Conservation (phyloP, 2,329 filamentous ascomycete species). For the Blastomyces parvus region DNA sequence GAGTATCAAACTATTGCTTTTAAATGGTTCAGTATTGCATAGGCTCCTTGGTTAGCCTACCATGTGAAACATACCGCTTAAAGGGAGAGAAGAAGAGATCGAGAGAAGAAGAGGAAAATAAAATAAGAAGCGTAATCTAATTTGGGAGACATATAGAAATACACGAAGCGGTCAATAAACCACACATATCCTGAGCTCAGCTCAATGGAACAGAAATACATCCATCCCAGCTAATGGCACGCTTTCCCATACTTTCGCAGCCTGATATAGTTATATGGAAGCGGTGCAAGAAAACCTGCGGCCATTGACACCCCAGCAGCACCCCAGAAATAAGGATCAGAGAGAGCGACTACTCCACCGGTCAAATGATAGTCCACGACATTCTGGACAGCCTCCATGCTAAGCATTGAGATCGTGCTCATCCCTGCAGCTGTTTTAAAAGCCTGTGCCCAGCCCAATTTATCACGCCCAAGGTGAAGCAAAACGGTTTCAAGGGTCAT, state of each 20-base stretch:
- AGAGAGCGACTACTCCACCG: constrained; percentile 41
- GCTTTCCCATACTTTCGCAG: constrained; percentile 17
- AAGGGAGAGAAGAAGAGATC: too few species aligned
- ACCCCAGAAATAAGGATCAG: constrained; percentile 43
- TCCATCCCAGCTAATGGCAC: constrained; percentile 13
- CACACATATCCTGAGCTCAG: too few species aligned
- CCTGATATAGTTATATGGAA: constrained; percentile 18
- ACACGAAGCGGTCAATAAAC: too few species aligned
- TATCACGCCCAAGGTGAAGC: constrained; percentile 41
- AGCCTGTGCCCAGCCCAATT: constrained; percentile 40
- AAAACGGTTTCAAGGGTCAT: constrained; percentile 46
- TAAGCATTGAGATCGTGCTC: constrained; percentile 51
- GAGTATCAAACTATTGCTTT: too few species aligned
- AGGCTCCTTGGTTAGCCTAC: too few species aligned
- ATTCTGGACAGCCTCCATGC: constrained; percentile 50
- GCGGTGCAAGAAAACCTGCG: constrained; percentile 16
- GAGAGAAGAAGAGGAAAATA: too few species aligned
- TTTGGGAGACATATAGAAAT: too few species aligned
- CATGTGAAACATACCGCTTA: too few species aligned
- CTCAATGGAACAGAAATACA: neutral
- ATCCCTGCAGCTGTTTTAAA: constrained; percentile 47
- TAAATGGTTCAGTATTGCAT: too few species aligned
- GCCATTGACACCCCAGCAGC: constrained; percentile 32
- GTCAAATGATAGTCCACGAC: constrained; percentile 48
- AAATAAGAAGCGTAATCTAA: too few species aligned